Evolutionary conservation across 2,329 filamentous ascomycete genomes (phyloP).

Genomic region (Xylariaceae sp.): DNA sequence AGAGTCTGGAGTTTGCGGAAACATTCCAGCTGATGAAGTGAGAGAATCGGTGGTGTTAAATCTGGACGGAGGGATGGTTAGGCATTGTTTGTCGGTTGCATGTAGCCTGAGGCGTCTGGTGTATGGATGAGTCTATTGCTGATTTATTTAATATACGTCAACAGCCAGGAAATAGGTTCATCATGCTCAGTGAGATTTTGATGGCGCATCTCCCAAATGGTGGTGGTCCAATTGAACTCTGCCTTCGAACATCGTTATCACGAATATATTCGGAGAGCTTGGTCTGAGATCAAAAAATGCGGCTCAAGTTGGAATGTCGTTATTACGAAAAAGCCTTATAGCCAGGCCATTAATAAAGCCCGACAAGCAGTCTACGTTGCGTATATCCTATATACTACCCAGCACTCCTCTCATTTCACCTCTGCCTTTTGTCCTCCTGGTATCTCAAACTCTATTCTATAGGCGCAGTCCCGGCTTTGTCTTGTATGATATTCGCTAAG

Average conservation of each 20-base stretch:
- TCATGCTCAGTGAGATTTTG: no score
- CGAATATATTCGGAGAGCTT: no score
- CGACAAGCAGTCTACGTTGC: no score
- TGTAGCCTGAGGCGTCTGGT: neutral
- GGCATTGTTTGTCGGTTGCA: neutral
- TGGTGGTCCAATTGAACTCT: no score
- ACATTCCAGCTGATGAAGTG: constrained; percentile 18
- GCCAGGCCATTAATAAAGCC: no score
- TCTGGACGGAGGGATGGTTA: neutral
- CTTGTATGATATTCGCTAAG: neutral
- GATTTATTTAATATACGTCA: no score
- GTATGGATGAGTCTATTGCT: neutral
- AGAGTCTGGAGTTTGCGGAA: neutral
- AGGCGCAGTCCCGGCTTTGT: neutral
- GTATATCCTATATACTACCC: neutral
- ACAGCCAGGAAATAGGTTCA: no score
- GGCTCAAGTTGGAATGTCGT: no score
- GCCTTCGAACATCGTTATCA: no score
- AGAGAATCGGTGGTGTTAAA: neutral
- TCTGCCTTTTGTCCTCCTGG: neutral
- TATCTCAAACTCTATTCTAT: constrained; percentile 1
- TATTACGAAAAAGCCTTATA: no score
- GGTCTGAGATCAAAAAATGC: no score
- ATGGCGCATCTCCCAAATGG: no score
- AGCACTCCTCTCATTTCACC: neutral